Conservation (phyloP, 805 yeast species). For the Yamadazyma phyllophila region DNA sequence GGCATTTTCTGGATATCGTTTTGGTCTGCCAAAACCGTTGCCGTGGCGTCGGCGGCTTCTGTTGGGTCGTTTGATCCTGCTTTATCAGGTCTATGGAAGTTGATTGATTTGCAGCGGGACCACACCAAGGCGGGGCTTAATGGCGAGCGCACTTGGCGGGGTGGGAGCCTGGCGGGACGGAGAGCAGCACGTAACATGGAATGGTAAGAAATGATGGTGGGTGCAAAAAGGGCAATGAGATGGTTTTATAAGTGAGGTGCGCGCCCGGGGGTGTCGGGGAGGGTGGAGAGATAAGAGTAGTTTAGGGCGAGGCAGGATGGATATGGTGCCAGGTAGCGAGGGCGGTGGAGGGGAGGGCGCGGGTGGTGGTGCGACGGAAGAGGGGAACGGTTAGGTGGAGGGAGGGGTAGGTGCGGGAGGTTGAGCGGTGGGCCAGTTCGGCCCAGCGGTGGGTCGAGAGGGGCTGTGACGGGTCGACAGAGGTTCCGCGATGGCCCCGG, state of each 20-base stretch:
- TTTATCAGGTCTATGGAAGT: constrained; percentile 31
- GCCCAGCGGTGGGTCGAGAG: too few species aligned
- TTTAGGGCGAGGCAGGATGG: not conserved
- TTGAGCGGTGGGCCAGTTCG: too few species aligned
- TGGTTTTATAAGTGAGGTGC: not conserved
- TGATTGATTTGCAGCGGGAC: constrained; percentile 10
- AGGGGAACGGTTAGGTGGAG: too few species aligned
- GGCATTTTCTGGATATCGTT: constrained; percentile 47
- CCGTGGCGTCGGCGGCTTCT: constrained; percentile 70
- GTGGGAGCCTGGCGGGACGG: not conserved
- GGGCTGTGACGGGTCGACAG: too few species aligned
- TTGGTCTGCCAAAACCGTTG: constrained; percentile 65
- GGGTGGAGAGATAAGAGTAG: not conserved
- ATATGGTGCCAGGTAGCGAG: not conserved
- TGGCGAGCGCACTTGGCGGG: not conserved
- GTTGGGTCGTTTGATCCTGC: constrained; percentile 50
- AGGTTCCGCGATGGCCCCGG: too few species aligned
- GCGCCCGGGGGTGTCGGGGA: constrained; percentile 2
- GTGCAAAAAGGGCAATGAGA: not conserved
- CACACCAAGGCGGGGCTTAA: not conserved
- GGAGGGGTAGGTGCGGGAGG: too few species aligned
- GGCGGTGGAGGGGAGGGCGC: not conserved
- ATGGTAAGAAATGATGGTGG: too few species aligned
- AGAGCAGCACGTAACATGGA: not conserved
- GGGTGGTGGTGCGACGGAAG: not conserved